Base-by-base conservation (phyloP, 768 basidiomycete species). In the Gyrodon lividus region DNA sequence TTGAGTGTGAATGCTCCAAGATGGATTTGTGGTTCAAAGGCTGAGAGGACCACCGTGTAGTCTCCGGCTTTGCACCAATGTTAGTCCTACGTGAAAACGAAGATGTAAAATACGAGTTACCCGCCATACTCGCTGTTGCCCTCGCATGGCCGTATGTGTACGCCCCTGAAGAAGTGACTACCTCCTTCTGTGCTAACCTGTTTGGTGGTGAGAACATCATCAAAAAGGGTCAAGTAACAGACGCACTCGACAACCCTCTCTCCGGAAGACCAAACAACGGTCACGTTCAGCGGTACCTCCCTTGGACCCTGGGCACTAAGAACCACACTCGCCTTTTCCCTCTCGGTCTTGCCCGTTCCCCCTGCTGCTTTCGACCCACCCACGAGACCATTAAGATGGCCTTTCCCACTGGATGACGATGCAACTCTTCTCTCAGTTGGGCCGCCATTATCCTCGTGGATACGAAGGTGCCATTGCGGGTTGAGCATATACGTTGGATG, bases 401-500 rank as follows among this genome's bases (percentile, higher is more conserved):
- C 39, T n/a, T 20, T 44, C 23, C 52, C 44, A 17, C 9, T 35
- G 6, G 48, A 24, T 6, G 34, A 1, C 7, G 43, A 46, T 6
- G 35, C 24, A 34, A 45, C 33, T 46, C 48, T 26, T n/a, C 41
- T 42, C 41, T 57, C 51, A 48, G 51, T 26, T 13, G 45, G 5
- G 6, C 37, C n/a, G 8, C 49, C 12, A 17, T 55, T 59, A 4
- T 69, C 60, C 4, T 79, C 72, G 47, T 76, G 71, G 17, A 96
- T 70, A 6, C 70, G 76, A 13, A 98, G 72, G 49, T 78, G 77
- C 68, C 91, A 98, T 62, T 97, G 92, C 0, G 95, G 95, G 63
- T 98, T 98, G 43, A 81, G 68, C 84, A 96, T 88, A 68, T 88
- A 97, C 0, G 87, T 86, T 1, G 90, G 82, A 57, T 83, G 75